phyloP scores from a whole-genome alignment of 495 filamentous ascomycete species.

The Glarea lozoyensis region DNA sequence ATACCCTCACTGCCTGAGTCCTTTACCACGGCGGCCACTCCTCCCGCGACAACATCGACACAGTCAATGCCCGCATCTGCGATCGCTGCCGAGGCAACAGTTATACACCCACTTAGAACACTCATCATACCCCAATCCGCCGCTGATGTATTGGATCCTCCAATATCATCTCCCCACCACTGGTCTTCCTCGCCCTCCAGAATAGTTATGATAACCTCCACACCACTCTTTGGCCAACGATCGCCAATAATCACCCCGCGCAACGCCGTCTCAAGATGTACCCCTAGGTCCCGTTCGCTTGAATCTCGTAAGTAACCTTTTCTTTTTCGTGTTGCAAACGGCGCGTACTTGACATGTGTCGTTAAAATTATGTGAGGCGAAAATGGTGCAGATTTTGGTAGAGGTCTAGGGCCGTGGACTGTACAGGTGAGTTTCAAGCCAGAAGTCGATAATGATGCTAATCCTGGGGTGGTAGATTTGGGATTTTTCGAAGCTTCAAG shows the following conservation, averaged over 20 bases:
- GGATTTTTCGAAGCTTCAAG: conserved; percentile 50
- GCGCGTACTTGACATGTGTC: conserved; percentile 90
- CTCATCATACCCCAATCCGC: conserved; percentile 74
- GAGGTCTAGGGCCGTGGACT: conserved; percentile 85
- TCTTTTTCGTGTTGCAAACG: conserved; percentile 75
- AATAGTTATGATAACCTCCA: conserved; percentile 86
- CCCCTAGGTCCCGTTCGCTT: conserved; percentile 79
- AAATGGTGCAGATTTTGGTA: conserved; percentile 83
- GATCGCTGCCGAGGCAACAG: conserved; percentile 89
- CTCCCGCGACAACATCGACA: conserved; percentile 81
- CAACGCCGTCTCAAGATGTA: conserved; percentile 85
- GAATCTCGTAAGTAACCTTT: conserved; percentile 82
- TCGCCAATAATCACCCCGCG: conserved; percentile 83
- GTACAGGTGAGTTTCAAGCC: conserved; percentile 84
- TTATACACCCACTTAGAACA: conserved; percentile 85
- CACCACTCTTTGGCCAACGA: conserved; percentile 91
- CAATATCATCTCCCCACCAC: conserved; percentile 42
- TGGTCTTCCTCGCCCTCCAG: conserved; percentile 79
- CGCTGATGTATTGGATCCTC: conserved; percentile 14
- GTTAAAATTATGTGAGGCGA: conserved; percentile 83
- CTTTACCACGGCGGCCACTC: conserved; percentile 71
- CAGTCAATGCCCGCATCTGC: conserved; percentile 94
- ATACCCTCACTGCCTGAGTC: conserved; percentile 17
- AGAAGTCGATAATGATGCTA: conserved; percentile 37
- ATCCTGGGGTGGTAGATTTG: conserved; percentile 36